These are phyloP conservation scores for Hemileccinum impolitum DNA, from an alignment of 768 basidiomycete species.

Conservation along the genomic window DNA sequence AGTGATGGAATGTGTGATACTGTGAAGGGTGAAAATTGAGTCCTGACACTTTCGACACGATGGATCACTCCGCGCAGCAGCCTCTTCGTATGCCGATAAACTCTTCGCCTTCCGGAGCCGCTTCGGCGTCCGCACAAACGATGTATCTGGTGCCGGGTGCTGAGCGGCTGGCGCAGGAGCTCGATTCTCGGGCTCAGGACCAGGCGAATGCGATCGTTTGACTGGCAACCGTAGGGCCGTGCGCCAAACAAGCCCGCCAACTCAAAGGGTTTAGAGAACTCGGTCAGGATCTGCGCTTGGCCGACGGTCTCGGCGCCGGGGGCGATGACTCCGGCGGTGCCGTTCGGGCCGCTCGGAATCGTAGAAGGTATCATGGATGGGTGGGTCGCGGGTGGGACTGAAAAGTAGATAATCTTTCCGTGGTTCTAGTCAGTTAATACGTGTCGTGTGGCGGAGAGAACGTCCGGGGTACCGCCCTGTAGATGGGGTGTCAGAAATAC, in stretches of 20 bases:
- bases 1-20: no score
- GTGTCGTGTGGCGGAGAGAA: constrained; percentile 76
- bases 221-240: constrained; percentile 32
- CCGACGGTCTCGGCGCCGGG: constrained; percentile 79
- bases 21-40: no score
- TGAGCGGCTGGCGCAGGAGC: background rate
- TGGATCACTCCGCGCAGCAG: constrained; percentile 42
- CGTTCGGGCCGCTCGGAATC: constrained; percentile 30
- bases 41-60: constrained; percentile 54
- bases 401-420: constrained; percentile 91
- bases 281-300: constrained; percentile 71
- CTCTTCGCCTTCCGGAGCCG: constrained; percentile 58
- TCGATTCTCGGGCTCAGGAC: background rate
- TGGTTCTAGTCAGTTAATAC: constrained; percentile 93
- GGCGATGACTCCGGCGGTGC: constrained; percentile 41
- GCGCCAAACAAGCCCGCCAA: constrained; percentile 74
- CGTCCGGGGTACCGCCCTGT: constrained; percentile 88
- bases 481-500: background rate
- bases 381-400: constrained; percentile 73
- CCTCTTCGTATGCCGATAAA: constrained; percentile 50
- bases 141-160: background rate
- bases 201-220: constrained; percentile 21
- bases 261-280: constrained; percentile 76
- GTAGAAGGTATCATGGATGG: constrained; percentile 66
- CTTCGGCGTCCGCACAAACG: constrained; percentile 42